Evolutionary conservation across 805 yeast genomes (phyloP), one percentile per base, ranked within the genome.

Genomic region (Schwanniomyces pseudopolymorphus): DNA sequence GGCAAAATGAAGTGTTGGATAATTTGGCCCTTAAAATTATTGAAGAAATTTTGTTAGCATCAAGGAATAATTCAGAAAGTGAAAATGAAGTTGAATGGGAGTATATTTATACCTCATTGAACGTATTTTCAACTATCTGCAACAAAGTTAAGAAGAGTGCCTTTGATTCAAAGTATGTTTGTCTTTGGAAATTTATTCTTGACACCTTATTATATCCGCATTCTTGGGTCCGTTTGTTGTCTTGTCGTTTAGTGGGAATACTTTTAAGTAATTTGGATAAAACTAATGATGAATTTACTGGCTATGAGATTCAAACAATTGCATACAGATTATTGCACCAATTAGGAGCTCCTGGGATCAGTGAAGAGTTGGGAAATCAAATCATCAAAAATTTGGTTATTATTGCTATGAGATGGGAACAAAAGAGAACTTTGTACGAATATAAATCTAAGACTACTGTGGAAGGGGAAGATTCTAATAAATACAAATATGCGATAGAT

Each of bases 191-290:
- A 2, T 60, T 65, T 14, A 64, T 86, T 2, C 70, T 80, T 20
- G 77, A 75, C 3, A 66, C 82, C 24, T 72, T 90, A 44, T 69
- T 91, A 43, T 91, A 80, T 61, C 97, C 97, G 2, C 97, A 91
- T 64, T 76, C 94, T 1, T 91, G 98, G 98, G 86, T 91, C 5
- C 80, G 97, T 56, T 72, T 86, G 48, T 67, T 78, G 4, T 71
- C 95, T 1, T 68, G 84, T 5, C 72, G 91, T 44, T 68, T 89
- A 27, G 61, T 83, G 33, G 83, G 85, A 1, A 57, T 66, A 1
- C 59, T 86, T 42, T 68, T 87, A 46, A 57, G 76, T 7, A 72
- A 76, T 42, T 40, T 68, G 38, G 66, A 70, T 28, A 55, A 59
- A 13, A 47, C 70, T 28, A 51, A 66, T 2, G 70, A 83, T 37